Conservation (phyloP, 2,329 filamentous ascomycete species). For the Fusarium sp. region DNA sequence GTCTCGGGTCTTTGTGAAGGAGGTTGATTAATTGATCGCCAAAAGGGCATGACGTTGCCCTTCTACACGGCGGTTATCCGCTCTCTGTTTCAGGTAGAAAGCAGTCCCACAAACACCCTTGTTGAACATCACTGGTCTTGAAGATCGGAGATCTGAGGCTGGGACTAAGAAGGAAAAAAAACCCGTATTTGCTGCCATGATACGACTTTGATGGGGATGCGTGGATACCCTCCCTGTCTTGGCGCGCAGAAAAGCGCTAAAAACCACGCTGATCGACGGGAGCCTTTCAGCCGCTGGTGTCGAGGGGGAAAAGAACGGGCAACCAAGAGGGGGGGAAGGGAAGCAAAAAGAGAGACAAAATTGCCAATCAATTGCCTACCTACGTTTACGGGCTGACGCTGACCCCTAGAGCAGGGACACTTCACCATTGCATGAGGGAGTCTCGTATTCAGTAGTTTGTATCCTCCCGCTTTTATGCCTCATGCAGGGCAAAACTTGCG, state of each 20-base stretch:
- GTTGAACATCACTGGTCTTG: not conserved
- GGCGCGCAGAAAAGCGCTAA: conserved; percentile 7
- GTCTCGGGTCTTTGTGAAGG: conserved; percentile 13
- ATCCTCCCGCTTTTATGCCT: not conserved
- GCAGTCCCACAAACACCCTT: conserved; percentile 2
- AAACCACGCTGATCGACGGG: conserved; percentile 3
- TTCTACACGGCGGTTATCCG: not conserved
- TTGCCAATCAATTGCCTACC: conserved; percentile 6
- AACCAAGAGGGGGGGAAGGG: not conserved
- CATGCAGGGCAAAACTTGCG: not conserved
- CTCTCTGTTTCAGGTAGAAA: not conserved
- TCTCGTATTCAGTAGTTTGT: conserved; percentile 13
- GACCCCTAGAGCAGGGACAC: not conserved
- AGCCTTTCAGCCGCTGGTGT: not conserved
- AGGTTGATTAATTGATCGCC: conserved; percentile 12
- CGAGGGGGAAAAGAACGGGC: not conserved
- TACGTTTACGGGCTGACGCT: not conserved
- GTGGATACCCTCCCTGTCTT: not conserved
- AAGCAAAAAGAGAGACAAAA: not conserved
- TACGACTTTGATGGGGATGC: not conserved
- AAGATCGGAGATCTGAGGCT: conserved; percentile 5
- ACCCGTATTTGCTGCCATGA: not conserved
- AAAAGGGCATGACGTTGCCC: not conserved
- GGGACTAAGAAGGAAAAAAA: too few relatives aligned
- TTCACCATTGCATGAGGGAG: conserved; percentile 12